Evolutionary conservation across 345 rosid species (phyloP), one percentile per base, ranked within the genome.

Genomic region (Brassica rapa): DNA sequence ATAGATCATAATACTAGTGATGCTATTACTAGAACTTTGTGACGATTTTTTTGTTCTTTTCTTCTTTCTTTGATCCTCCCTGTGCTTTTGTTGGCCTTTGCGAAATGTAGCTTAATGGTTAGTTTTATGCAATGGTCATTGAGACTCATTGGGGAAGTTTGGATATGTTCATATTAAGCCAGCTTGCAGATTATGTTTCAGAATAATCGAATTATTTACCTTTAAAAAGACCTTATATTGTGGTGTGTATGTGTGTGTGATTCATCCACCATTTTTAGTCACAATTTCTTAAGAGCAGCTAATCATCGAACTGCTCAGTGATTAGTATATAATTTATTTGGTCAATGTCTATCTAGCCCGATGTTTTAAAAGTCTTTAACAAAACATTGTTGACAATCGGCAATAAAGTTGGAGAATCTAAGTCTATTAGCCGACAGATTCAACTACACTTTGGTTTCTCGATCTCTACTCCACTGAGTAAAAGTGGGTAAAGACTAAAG

Each of bases 391-490:
- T 79, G 82, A 72, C 82, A 61, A 67, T 32, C 0, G 7, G 23
- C 55, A 60, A 12, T 46, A 72, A 59, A 23, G 73, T 35, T 33
- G 78, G 33, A 62, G 70, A 67, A 73, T 72, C 73, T 66, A 41
- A 41, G 39, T 43, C 57, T 5, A 66, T 72, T 57, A 66, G 70
- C 78, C 82, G 82, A 79, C 82, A 79, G 74, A 72, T 60, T 79
- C 51, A 62, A 79, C 82, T 68, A 74, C 78, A 49, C 74, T 68
- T 79, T 79, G 74, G 78, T 73, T 73, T 79, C 82, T 79, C 82
- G 78, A 79, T 79, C 25, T 73, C 78, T 35, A 73, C 74, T 46
- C 70, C 78, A 67, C 68, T 79, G 74, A 73, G 78, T 73, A 73
- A 73, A 73, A 79, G 82, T 79, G 19, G 62, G 82, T 7, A 25